phyloP scores from a whole-genome alignment of 2,329 filamentous ascomycete species.

The Chrysoporthe puriensis region DNA sequence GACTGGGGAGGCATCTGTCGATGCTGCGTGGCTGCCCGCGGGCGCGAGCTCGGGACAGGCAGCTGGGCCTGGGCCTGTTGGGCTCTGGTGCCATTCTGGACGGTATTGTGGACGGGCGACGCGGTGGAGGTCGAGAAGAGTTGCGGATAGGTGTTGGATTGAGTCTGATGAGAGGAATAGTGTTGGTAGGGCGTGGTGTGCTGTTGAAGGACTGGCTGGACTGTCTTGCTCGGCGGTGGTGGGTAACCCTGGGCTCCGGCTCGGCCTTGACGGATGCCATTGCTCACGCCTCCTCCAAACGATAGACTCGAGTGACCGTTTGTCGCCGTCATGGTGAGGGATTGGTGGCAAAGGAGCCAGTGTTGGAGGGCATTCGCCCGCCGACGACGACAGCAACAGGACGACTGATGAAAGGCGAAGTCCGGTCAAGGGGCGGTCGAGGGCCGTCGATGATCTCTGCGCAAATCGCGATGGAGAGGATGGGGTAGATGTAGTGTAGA shows the following conservation, averaged over 20 bases:
- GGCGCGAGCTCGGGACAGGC: slow-evolving; percentile 49
- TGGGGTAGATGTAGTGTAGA: slow-evolving; percentile 18
- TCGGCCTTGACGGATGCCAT: slow-evolving; percentile 52
- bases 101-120: slow-evolving; percentile 51
- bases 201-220: slow-evolving; percentile 56
- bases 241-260: slow-evolving; percentile 48
- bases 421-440: background rate
- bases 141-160: slow-evolving; percentile 52
- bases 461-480: slow-evolving; percentile 19
- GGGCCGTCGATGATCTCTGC: slow-evolving; percentile 11
- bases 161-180: slow-evolving; percentile 57
- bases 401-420: slow-evolving; percentile 18
- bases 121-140: slow-evolving; percentile 54
- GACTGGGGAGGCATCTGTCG: slow-evolving; percentile 50
- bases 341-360: slow-evolving; percentile 10
- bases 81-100: slow-evolving; percentile 48
- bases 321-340: slow-evolving; percentile 40
- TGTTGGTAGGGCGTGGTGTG: slow-evolving; percentile 59
- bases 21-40: slow-evolving; percentile 44
- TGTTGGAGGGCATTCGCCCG: slow-evolving; percentile 12
- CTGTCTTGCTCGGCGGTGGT: slow-evolving; percentile 55
- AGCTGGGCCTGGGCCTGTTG: slow-evolving; percentile 52
- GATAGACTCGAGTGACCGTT: slow-evolving; percentile 58
- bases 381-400: slow-evolving; percentile 5
- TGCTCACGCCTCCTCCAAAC: slow-evolving; percentile 46